Evolutionary conservation across 176 grass and related monocot species (phyloP).

Genomic region (Metroxylon sagu): DNA sequence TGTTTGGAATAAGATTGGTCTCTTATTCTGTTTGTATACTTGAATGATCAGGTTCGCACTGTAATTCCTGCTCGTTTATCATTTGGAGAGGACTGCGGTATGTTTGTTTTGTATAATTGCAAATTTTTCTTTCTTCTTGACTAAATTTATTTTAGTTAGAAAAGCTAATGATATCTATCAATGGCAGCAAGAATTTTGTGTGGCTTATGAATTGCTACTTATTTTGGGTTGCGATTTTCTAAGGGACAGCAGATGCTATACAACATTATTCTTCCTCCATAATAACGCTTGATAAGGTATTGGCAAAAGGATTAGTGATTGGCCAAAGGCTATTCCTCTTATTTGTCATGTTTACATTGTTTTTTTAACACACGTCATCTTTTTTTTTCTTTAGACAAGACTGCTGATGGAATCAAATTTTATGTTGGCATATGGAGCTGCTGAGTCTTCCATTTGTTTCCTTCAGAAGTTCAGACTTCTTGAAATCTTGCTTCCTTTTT

Average conservation of each 20-base stretch:
- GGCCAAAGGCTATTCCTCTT: constrained; percentile 5
- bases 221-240: constrained; percentile 74
- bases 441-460: constrained; percentile 52
- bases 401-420: constrained; percentile 75
- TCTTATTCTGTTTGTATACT: constrained; percentile 19
- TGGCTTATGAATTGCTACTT: constrained; percentile 78
- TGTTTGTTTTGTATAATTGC: constrained; percentile 3
- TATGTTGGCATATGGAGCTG: constrained; percentile 80
- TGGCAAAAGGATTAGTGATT: background rate
- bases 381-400: constrained; percentile 42
- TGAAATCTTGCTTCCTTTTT: constrained; percentile 75
- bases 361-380: background rate
- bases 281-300: constrained; percentile 44
- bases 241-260: constrained; percentile 56
- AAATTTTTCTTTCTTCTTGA: too few species aligned
- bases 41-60: constrained; percentile 46
- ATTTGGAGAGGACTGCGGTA: constrained; percentile 81
- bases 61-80: constrained; percentile 67
- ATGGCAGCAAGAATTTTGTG: constrained; percentile 86
- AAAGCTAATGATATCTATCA: constrained; percentile 1
- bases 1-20: background rate
- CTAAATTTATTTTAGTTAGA: too few species aligned
- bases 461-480: constrained; percentile 78
- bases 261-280: constrained; percentile 49
- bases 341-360: background rate